phyloP scores from a whole-genome alignment of 2,329 filamentous ascomycete species.

The Talaromyces sp. region DNA sequence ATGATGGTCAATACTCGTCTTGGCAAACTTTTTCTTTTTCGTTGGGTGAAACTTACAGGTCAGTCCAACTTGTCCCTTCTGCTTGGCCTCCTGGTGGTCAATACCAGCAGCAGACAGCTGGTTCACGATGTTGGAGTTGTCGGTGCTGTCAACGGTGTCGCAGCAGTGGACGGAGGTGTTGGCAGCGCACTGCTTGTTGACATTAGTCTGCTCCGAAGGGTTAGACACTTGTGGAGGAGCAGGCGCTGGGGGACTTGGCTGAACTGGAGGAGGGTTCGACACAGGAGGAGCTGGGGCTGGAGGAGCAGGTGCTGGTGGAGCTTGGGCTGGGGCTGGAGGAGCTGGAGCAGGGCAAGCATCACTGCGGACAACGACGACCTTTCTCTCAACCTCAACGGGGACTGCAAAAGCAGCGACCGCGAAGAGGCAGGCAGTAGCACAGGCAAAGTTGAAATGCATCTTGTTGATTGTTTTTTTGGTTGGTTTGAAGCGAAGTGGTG shows the following conservation, averaged over 20 bases:
- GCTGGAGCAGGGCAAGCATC: conserved; percentile 13
- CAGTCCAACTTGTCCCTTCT: conserved; percentile 14
- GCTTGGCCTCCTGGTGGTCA: conserved; percentile 7
- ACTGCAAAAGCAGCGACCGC: conserved; percentile 12
- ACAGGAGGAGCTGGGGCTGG: conserved; percentile 7
- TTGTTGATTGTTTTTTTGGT: conserved; percentile 6
- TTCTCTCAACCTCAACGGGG: conserved; percentile 12
- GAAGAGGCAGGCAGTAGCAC: conserved; percentile 12
- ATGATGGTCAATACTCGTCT: background rate
- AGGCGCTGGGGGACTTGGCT: background rate
- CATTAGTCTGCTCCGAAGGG: conserved; percentile 10
- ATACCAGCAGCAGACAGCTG: conserved; percentile 9
- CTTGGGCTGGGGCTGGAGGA: conserved; percentile 6
- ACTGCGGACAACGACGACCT: conserved; percentile 13
- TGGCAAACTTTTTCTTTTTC: no score
- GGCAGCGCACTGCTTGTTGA: conserved; percentile 11
- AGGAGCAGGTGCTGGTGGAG: conserved; percentile 1
- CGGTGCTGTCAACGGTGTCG: conserved; percentile 13
- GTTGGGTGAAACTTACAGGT: conserved; percentile 4
- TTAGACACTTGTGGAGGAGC: conserved; percentile 11
- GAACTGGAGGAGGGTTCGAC: conserved; percentile 9
- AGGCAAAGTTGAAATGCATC: conserved; percentile 15
- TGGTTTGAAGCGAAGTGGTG: background rate
- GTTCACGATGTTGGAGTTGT: conserved; percentile 13
- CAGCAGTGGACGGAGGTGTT: conserved; percentile 12